Evolutionary conservation across 805 yeast species (phyloP).

Genomic region (Millerozyma miso): DNA sequence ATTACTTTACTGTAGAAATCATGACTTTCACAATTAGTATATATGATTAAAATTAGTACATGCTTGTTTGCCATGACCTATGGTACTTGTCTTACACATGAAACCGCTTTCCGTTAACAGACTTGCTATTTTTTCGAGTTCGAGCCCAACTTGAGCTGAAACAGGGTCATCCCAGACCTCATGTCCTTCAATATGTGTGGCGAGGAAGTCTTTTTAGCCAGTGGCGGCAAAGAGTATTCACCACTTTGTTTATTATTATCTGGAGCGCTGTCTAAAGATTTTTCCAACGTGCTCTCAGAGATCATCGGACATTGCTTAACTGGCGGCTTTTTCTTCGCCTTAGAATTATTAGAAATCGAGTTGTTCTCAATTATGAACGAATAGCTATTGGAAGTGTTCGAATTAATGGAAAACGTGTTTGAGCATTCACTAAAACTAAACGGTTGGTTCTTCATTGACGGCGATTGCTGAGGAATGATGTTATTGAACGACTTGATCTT

Average conservation of each 20-base stretch:
- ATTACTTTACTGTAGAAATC: neutral
- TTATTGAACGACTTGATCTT: slow-evolving; percentile 12
- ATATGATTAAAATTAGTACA: neutral
- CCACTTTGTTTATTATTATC: neutral
- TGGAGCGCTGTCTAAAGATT: neutral
- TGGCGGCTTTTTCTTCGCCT: slow-evolving; percentile 1
- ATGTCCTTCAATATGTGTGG: slow-evolving; percentile 18
- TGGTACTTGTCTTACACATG: neutral
- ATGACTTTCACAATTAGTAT: neutral
- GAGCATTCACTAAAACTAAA: slow-evolving; percentile 14
- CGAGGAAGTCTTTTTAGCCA: neutral
- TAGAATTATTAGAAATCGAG: neutral
- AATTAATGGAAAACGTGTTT: slow-evolving; percentile 11
- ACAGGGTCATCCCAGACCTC: slow-evolving; percentile 27
- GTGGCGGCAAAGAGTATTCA: neutral
- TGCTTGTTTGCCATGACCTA: neutral
- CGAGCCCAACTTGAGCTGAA: slow-evolving; percentile 16
- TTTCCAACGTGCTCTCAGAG: neutral
- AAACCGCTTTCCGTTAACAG: neutral
- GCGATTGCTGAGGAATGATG: neutral
- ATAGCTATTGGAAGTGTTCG: slow-evolving; percentile 11
- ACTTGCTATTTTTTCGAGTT: neutral
- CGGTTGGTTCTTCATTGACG: slow-evolving; percentile 2
- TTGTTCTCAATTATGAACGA: slow-evolving; percentile 16
- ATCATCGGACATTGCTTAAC: neutral